Conservation (phyloP, 176 grass and related monocot species). For the Musa acuminata region DNA sequence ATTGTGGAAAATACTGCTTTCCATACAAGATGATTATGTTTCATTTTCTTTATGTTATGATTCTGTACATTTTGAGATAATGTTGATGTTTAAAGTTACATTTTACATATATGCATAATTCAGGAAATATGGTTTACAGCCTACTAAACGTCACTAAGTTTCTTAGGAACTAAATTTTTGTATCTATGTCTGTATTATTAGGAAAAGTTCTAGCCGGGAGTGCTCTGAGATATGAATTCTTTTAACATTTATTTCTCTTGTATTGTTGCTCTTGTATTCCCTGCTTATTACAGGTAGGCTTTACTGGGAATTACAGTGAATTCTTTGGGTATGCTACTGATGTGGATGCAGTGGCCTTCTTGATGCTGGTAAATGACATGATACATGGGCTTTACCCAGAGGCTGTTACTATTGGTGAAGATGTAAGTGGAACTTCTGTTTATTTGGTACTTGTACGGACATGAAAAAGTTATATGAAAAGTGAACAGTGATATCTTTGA, state of each 20-base stretch:
- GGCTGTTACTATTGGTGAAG: slow-evolving; percentile 71
- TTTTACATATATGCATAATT: not conserved
- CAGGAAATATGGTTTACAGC: not conserved
- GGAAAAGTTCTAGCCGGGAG: not conserved
- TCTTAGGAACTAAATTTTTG: not conserved
- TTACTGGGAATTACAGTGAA: slow-evolving; percentile 83
- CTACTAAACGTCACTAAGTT: slow-evolving; percentile 14
- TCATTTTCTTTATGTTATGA: not conserved
- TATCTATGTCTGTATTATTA: not conserved
- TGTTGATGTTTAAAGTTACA: not conserved
- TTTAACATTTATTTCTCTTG: slow-evolving; percentile 17
- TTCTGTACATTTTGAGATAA: too few species aligned
- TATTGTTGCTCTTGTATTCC: slow-evolving; percentile 1
- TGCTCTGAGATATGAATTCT: not conserved
- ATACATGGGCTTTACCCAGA: slow-evolving; percentile 79
- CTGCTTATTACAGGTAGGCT: slow-evolving; percentile 31
- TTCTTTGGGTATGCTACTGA: slow-evolving; percentile 87
- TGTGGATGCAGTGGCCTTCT: slow-evolving; percentile 76
- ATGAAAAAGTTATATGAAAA: too few species aligned
- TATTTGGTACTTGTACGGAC: not conserved
- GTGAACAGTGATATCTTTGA: too few species aligned
- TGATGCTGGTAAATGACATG: slow-evolving; percentile 90
- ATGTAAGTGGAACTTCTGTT: slow-evolving; percentile 43
- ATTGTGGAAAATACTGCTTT: not conserved
- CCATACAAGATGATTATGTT: slow-evolving; percentile 19